These are phyloP conservation scores for Coix lacrymajobi DNA, from an alignment of 176 grass and related monocot genomes.

Conservation along the genomic window DNA sequence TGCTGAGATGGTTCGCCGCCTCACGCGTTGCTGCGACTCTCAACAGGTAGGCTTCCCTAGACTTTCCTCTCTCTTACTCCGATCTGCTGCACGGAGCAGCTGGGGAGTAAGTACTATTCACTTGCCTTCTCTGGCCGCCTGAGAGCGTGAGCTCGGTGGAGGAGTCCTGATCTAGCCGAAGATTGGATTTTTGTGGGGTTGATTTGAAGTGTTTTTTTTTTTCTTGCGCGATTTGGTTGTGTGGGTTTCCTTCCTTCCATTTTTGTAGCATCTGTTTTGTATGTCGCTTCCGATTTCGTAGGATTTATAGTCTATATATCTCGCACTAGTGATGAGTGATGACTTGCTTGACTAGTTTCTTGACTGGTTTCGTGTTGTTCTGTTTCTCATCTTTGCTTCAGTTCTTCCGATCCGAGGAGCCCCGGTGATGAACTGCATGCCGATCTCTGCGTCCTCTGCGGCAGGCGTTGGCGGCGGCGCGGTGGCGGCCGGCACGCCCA, in stretches of 20 bases:
- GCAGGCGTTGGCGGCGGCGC: neutral
- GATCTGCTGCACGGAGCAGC: constrained; percentile 21
- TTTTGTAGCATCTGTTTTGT: neutral
- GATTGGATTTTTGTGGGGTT: neutral
- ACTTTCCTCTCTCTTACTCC: neutral
- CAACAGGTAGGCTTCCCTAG: constrained; percentile 19
- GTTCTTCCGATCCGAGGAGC: constrained; percentile 39
- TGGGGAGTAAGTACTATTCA: neutral
- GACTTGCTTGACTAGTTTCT: constrained; percentile 37
- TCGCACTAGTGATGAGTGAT: neutral
- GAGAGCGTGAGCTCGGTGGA: neutral
- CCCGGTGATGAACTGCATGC: constrained; percentile 40
- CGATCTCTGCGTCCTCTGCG: constrained; percentile 29
- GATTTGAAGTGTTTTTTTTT: neutral
- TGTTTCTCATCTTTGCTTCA: neutral
- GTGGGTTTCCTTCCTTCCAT: neutral
- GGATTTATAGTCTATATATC: constrained; percentile 36
- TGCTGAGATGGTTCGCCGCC: constrained; percentile 41
- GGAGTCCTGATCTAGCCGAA: constrained; percentile 10
- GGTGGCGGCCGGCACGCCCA: neutral
- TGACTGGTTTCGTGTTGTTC: constrained; percentile 36
- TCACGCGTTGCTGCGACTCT: constrained; percentile 20
- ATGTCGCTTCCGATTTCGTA: constrained; percentile 14
- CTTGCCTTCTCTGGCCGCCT: constrained; percentile 10
- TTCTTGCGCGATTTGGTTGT: neutral